Evolutionary conservation across 805 yeast species (phyloP).

Genomic region (Dipodascus geniculatus): DNA sequence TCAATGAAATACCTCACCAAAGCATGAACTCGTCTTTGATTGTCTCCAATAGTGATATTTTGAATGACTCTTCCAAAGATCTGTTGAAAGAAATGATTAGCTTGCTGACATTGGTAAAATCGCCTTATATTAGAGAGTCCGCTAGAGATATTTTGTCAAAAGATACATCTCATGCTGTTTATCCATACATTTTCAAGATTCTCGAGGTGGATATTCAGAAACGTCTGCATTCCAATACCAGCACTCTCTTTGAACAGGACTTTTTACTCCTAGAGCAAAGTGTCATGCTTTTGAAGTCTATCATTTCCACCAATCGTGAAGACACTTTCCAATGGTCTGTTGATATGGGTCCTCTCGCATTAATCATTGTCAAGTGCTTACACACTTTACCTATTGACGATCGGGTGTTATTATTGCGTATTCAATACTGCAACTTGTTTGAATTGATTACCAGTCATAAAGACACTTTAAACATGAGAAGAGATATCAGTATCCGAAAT

Average conservation of each 20-base stretch:
- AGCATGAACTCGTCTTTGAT: slow-evolving; percentile 6
- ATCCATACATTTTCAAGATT: slow-evolving; percentile 34
- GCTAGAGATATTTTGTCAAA: slow-evolving; percentile 59
- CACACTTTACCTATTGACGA: slow-evolving; percentile 5
- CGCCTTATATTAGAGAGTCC: slow-evolving; percentile 48
- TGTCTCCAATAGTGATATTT: slow-evolving; percentile 37
- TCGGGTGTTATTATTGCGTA: slow-evolving; percentile 12
- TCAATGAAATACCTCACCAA: slow-evolving; percentile 25
- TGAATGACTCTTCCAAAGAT: slow-evolving; percentile 29
- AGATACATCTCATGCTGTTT: slow-evolving; percentile 53
- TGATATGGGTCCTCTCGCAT: slow-evolving; percentile 15
- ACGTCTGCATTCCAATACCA: not conserved
- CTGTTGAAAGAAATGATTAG: slow-evolving; percentile 23
- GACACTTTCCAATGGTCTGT: slow-evolving; percentile 16
- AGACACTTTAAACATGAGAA: slow-evolving; percentile 17
- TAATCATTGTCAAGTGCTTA: slow-evolving; percentile 14
- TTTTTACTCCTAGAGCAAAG: slow-evolving; percentile 11
- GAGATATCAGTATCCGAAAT: slow-evolving; percentile 14
- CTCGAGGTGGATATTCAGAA: slow-evolving; percentile 21
- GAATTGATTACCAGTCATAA: slow-evolving; percentile 16
- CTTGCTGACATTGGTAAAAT: slow-evolving; percentile 27
- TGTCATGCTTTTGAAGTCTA: slow-evolving; percentile 13
- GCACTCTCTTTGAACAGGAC: not conserved
- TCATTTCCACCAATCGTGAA: slow-evolving; percentile 11
- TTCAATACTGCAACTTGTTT: slow-evolving; percentile 16